Percentiles rank a stretch among this genome's conserved stretches.
phyloP scores from a whole-genome alignment of 106 monocot species.

The Dioscorea alata region DNA sequence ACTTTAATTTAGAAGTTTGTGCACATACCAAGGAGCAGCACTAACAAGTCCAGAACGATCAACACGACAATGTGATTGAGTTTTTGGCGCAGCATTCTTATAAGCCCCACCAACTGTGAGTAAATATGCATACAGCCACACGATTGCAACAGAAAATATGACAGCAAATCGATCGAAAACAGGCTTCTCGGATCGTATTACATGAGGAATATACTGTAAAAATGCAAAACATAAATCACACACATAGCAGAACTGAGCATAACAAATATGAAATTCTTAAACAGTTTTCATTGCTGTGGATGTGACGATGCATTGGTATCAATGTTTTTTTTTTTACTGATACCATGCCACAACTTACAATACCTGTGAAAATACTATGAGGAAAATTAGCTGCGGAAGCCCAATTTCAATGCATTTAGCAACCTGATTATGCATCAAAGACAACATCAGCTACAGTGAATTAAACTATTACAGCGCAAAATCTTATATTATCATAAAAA shows the following conservation, averaged over 20 bases:
- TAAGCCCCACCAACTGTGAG: constrained; percentile 95
- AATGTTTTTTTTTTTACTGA: neutral
- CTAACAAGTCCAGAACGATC: constrained; percentile 83
- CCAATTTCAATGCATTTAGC: constrained; percentile 98
- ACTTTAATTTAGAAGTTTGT: neutral
- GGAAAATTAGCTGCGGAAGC: constrained; percentile 75
- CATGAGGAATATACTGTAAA: constrained; percentile 75
- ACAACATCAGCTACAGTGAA: neutral
- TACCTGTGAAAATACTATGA: constrained; percentile 91
- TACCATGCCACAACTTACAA: neutral
- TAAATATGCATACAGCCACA: constrained; percentile 89
- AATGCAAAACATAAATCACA: neutral
- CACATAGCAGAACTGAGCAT: neutral
- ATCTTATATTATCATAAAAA: neutral
- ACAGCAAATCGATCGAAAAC: constrained; percentile 91
- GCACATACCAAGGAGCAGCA: constrained; percentile 67
- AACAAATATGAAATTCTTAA: neutral
- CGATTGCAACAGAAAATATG: constrained; percentile 74
- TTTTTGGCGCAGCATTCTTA: constrained; percentile 77
- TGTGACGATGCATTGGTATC: neutral
- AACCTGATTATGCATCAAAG: constrained; percentile 42
- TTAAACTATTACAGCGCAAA: neutral
- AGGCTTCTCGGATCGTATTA: constrained; percentile 37
- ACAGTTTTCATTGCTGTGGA: neutral
- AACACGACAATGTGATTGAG: constrained; percentile 89